phyloP scores from a whole-genome alignment of 768 basidiomycete species.

The Lentinula boryana region DNA sequence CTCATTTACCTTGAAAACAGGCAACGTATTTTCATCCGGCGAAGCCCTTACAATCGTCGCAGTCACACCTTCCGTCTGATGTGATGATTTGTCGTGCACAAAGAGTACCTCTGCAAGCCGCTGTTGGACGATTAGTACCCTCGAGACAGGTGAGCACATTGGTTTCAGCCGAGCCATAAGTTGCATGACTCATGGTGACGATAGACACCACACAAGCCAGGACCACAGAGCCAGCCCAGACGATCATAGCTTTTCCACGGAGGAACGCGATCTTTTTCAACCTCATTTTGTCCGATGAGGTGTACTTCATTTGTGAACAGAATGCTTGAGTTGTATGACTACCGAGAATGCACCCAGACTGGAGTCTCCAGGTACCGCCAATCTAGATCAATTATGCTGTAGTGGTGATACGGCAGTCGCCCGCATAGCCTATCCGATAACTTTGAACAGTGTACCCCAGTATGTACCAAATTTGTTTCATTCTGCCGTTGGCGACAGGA shows the following conservation, averaged over 20 bases:
- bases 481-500: too few relatives aligned
- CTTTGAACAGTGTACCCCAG: too few relatives aligned
- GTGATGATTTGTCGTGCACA: background rate
- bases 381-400: too few relatives aligned
- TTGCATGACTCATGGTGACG: background rate
- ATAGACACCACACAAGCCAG: background rate
- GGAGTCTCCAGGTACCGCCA: too few relatives aligned
- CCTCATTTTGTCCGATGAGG: too few relatives aligned
- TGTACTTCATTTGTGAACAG: too few relatives aligned
- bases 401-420: too few relatives aligned
- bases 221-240: background rate
- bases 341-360: too few relatives aligned
- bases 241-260: too few relatives aligned
- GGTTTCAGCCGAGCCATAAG: background rate
- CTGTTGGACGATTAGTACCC: background rate
- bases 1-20: background rate
- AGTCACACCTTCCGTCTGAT: background rate
- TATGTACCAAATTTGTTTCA: too few relatives aligned
- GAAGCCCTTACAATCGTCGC: background rate
- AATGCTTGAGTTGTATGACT: too few relatives aligned
- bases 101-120: background rate
- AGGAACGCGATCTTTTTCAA: background rate
- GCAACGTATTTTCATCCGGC: background rate
- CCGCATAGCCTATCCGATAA: too few relatives aligned
- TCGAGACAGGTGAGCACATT: background rate